Base-by-base conservation (phyloP, 2,329 filamentous ascomycete genomes). In the Cercospora janseana region DNA sequence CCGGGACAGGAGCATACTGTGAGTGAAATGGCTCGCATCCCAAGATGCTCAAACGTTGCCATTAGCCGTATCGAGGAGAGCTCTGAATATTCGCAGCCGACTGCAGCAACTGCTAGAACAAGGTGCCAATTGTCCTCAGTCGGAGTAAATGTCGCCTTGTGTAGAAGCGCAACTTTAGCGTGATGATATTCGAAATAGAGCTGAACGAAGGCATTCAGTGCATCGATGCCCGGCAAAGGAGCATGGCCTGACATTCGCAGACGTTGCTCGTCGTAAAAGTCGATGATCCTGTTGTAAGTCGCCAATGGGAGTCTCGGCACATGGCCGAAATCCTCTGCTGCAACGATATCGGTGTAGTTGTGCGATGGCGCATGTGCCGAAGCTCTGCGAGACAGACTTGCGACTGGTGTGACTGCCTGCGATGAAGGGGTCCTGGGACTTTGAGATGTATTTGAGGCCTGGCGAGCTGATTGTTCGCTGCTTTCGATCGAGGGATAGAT, bases 21-120 rank as follows among this genome's bases (percentile, higher is more conserved):
- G 20, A 35, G 26, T 12, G 46, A 49, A 38, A 49, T 42, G 6
- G 46, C 46, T n/a, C 38, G 37, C 46, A 32, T 49, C 9, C 35
- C 46, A 12, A 49, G 32, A n/a, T 49, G 46, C 37, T 49, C 46
- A 34, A 49, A 49, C 46, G 16, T 42, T 12, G 37, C 21, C 46
- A 49, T 49, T 12, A 49, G 28, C 18, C 42, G 35, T 9, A 42
- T 40, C 12, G 35, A 42, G n/a, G 35, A 42, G 18, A 42, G 35
- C 18, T 42, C 34, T 15, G 46, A 49, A 24, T 49, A 23, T 20
- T 49, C 46, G 9, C 35, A 40, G 3, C 46, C 46, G 10, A 42
- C 38, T 12, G 46, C 46, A 38, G 46, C 35, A n/a, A 42, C 37
- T 10, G 46, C 46, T 7, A 49, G 46, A 5, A 49, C 46, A 13